phyloP scores from a whole-genome alignment of 805 yeast species.

The Schwanniomyces vanrijiae region DNA sequence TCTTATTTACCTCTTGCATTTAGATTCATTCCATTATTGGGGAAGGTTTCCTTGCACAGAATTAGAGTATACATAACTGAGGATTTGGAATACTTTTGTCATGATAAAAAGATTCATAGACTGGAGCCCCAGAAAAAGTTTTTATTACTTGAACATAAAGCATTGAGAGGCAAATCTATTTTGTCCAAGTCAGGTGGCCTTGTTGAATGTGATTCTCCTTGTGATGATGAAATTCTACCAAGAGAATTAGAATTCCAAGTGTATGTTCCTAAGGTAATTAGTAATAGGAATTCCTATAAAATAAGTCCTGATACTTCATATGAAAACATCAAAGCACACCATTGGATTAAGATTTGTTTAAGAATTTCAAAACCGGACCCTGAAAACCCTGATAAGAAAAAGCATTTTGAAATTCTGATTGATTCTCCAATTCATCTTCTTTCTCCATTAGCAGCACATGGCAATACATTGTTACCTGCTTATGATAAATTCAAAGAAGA shows the following conservation, averaged over 20 bases:
- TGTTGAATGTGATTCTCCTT: constrained; percentile 27
- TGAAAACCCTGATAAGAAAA: constrained; percentile 56
- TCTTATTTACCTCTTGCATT: constrained; percentile 83
- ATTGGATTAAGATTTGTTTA: constrained; percentile 91
- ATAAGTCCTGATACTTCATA: constrained; percentile 86
- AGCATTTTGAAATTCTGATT: constrained; percentile 90
- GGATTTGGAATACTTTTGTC: constrained; percentile 86
- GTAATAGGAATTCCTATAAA: constrained; percentile 44
- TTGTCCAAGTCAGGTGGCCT: constrained; percentile 42
- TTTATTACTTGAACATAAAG: constrained; percentile 76
- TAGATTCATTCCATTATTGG: constrained; percentile 74
- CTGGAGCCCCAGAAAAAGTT: constrained; percentile 87
- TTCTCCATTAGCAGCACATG: constrained; percentile 76
- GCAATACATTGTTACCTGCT: constrained; percentile 74
- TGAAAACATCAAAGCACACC: constrained; percentile 81
- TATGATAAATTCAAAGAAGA: constrained; percentile 40
- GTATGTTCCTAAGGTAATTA: constrained; percentile 72
- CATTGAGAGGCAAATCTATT: constrained; percentile 49
- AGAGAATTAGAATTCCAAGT: constrained; percentile 84
- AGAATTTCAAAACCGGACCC: constrained; percentile 71
- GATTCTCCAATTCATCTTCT: constrained; percentile 91
- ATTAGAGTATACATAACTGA: constrained; percentile 85
- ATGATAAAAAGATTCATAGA: constrained; percentile 82
- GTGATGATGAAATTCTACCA: constrained; percentile 60
- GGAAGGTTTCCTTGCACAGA: constrained; percentile 83